Base-by-base conservation (phyloP, 2,329 filamentous ascomycete species). In the Calycina herbarum region DNA sequence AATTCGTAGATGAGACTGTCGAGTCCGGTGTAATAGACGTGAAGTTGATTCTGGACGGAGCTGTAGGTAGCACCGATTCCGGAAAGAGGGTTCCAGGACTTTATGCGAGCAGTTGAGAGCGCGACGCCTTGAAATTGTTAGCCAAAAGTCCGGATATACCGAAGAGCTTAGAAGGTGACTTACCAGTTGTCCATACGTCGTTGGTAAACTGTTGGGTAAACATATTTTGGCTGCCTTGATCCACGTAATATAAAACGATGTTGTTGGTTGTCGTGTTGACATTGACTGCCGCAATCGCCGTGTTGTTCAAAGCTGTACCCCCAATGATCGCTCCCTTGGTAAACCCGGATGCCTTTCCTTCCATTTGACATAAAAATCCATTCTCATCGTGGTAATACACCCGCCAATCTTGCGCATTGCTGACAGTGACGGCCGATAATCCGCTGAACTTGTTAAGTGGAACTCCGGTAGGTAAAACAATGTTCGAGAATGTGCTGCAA, bases 1-100 rank as follows among this genome's bases (percentile, higher is more conserved):
- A 70, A 68, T 61, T 72, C 68, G 35, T 72, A 72, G 42, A 71
- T 65, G 3, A 67, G 61, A 24, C 38, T 29, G 48, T 72, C 71
- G 6, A 68, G 59, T 2, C 71, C 71, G 2, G 69, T 71, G 45
- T 70, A 72, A 64, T 69, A 72, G 24, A 72, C 65, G 51, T 70
- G 71, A 0, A 71, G 58, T 61, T 71, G 66, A 33, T 72, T 67
- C 57, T 62, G 63, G 3, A 11, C 24, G 1, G 54, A 35, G 1
- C 61, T 65, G 59, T 71, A 70, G 7, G 67, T 64, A 7, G 68
- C 68, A 3, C 65, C 66, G 4, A 72, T 64, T 13, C 71, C 68
- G 11, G 71, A 69, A 24, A 62, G 40, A 2, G 69, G 68, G 54
- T 70, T 70, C 68, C 67, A 72, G 4, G 51, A 54, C 6, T 42